phyloP scores from a whole-genome alignment of 805 yeast genomes.

The Candida maltosa region DNA sequence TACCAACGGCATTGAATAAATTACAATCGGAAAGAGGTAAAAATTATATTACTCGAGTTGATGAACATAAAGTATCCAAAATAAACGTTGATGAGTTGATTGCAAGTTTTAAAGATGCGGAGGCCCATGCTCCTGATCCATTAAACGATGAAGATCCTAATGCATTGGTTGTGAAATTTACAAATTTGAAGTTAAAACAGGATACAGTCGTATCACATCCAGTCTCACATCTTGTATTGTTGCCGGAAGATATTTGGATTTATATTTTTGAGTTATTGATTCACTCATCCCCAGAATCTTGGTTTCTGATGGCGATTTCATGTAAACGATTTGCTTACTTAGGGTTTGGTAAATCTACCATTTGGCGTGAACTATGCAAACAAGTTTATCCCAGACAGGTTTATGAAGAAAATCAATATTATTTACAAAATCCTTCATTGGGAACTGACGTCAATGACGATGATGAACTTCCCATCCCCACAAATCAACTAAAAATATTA shows the following conservation, averaged over 20 bases:
- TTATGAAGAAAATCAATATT: slow-evolving; percentile 44
- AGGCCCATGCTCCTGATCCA: slow-evolving; percentile 24
- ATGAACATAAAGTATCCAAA: slow-evolving; percentile 32
- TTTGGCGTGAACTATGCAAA: slow-evolving; percentile 51
- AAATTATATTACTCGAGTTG: slow-evolving; percentile 26
- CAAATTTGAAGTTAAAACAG: slow-evolving; percentile 20
- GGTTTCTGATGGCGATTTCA: slow-evolving; percentile 59
- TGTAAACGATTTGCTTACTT: slow-evolving; percentile 56
- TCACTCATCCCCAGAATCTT: slow-evolving; percentile 51
- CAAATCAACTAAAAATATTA: slow-evolving; percentile 24
- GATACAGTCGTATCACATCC: slow-evolving; percentile 16
- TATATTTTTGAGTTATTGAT: slow-evolving; percentile 49
- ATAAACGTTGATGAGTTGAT: slow-evolving; percentile 43
- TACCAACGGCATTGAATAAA: slow-evolving; percentile 37
- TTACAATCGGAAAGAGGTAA: slow-evolving; percentile 22
- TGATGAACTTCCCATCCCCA: slow-evolving; percentile 30
- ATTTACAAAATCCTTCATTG: slow-evolving; percentile 22
- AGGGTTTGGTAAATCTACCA: slow-evolving; percentile 49
- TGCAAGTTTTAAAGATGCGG: slow-evolving; percentile 28
- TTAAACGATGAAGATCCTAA: slow-evolving; percentile 11
- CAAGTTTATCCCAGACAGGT: slow-evolving; percentile 52
- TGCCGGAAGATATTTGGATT: slow-evolving; percentile 58
- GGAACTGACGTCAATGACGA: slow-evolving; percentile 34
- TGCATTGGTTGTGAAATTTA: slow-evolving; percentile 21
- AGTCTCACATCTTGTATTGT: slow-evolving; percentile 33